Percentiles rank a stretch among this genome's conserved stretches.
phyloP scores from a whole-genome alignment of 2,329 filamentous ascomycete genomes.

The Colletotrichum sp. region DNA sequence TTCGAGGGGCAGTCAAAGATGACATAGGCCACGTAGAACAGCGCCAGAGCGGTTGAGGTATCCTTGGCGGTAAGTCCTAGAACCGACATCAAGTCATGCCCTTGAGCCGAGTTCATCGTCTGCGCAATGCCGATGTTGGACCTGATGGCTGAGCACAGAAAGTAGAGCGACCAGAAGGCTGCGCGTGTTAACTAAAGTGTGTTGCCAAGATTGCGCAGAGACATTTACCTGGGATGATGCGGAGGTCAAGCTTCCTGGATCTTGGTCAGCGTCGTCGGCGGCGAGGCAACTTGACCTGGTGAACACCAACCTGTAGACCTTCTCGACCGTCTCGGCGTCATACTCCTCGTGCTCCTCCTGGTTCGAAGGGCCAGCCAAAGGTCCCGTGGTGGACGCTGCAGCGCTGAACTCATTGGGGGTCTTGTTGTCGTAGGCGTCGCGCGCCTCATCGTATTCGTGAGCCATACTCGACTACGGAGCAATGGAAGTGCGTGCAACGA shows the following conservation, averaged over 20 bases:
- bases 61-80: constrained; percentile 75
- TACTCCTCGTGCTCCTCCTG: constrained; percentile 41
- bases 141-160: constrained; percentile 88
- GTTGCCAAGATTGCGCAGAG: background rate
- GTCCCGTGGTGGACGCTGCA: background rate
- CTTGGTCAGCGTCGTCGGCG: background rate
- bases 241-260: constrained; percentile 57
- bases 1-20: constrained; percentile 90
- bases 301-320: constrained; percentile 50
- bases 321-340: constrained; percentile 56
- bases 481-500: constrained; percentile 58
- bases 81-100: constrained; percentile 77
- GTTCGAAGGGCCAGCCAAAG: constrained; percentile 11
- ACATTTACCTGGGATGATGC: constrained; percentile 62
- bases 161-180: constrained; percentile 91
- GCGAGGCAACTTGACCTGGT: background rate
- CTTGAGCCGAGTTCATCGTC: constrained; percentile 79
- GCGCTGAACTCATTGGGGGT: constrained; percentile 7
- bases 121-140: constrained; percentile 94
- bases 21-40: constrained; percentile 94
- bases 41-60: constrained; percentile 80
- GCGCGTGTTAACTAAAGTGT: background rate
- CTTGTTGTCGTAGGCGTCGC: constrained; percentile 36
- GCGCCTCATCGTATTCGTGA: constrained; percentile 30
- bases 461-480: constrained; percentile 56